phyloP scores from a whole-genome alignment of 192 early-diverging fungal genomes.

The Coemansia biformis region DNA sequence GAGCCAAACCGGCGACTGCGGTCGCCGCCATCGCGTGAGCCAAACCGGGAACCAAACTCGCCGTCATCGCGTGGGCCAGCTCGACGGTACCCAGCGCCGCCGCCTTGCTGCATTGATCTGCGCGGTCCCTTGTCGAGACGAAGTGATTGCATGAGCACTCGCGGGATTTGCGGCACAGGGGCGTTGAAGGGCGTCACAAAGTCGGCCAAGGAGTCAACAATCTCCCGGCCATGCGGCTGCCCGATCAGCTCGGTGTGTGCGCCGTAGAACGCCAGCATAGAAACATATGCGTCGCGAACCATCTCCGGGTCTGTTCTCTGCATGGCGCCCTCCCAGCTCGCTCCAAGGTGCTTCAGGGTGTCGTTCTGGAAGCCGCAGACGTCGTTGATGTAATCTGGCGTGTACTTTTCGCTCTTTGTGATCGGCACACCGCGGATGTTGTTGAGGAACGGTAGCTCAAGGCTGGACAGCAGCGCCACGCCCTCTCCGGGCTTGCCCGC shows the following conservation, averaged over 20 bases:
- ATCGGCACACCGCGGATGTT: slow-evolving; percentile 58
- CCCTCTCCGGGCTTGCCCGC: slow-evolving; percentile 89
- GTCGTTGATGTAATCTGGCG: slow-evolving; percentile 15
- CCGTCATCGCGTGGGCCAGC: too few species aligned
- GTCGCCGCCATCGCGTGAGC: not conserved
- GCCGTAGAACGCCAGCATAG: slow-evolving; percentile 39
- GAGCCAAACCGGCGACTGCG: too few species aligned
- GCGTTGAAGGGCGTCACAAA: too few species aligned
- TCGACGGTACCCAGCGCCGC: too few species aligned
- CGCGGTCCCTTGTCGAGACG: not conserved
- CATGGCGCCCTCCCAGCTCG: slow-evolving; percentile 21
- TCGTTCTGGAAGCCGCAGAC: slow-evolving; percentile 16
- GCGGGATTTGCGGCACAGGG: slow-evolving; percentile 12
- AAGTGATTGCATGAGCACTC: slow-evolving; percentile 5
- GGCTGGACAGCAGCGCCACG: slow-evolving; percentile 69
- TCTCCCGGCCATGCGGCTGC: slow-evolving; percentile 10
- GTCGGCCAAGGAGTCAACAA: too few species aligned
- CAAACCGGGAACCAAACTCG: too few species aligned
- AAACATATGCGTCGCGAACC: slow-evolving; percentile 45
- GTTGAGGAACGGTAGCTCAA: slow-evolving; percentile 72
- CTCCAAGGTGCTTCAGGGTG: slow-evolving; percentile 22
- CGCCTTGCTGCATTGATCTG: too few species aligned
- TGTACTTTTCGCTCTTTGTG: slow-evolving; percentile 42
- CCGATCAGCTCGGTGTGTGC: slow-evolving; percentile 12
- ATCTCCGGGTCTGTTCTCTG: slow-evolving; percentile 15